Evolutionary conservation across 2,329 filamentous ascomycete genomes (phyloP).

Genomic region (Aciculosporium take): DNA sequence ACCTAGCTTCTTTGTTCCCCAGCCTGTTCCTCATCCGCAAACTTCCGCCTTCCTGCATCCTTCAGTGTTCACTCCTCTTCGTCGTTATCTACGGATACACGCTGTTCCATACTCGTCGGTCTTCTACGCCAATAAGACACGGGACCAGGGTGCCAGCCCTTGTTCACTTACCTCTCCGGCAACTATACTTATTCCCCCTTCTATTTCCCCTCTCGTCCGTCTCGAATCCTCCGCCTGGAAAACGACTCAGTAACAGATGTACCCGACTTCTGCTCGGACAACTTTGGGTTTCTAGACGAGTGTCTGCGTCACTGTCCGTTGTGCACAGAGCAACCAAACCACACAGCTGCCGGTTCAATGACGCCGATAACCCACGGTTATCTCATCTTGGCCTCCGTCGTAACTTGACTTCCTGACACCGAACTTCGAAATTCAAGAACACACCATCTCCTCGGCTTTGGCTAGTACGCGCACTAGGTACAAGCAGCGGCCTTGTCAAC

Average conservation of each 20-base stretch:
- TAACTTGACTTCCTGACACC: constrained; percentile 27
- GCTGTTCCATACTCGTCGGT: neutral
- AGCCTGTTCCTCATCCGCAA: constrained; percentile 2
- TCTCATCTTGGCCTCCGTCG: constrained; percentile 39
- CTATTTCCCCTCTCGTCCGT: neutral
- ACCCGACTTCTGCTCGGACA: neutral
- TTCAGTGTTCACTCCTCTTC: neutral
- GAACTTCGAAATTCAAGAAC: neutral
- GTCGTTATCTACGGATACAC: neutral
- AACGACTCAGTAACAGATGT: neutral
- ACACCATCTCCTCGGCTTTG: neutral
- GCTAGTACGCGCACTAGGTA: neutral
- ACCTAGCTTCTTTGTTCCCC: constrained; percentile 1
- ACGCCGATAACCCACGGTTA: constrained; percentile 44
- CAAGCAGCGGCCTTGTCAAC: neutral
- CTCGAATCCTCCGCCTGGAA: neutral
- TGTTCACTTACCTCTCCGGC: neutral
- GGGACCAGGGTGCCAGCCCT: neutral
- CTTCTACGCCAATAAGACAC: neutral
- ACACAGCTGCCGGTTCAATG: constrained; percentile 24
- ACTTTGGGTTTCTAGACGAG: neutral
- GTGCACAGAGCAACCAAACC: neutral
- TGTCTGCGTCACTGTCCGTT: neutral
- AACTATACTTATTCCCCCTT: neutral
- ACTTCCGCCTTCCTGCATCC: constrained; percentile 1